Evolutionary conservation across 768 basidiomycete genomes (phyloP).

Genomic region (Boletus vermiculosoides): DNA sequence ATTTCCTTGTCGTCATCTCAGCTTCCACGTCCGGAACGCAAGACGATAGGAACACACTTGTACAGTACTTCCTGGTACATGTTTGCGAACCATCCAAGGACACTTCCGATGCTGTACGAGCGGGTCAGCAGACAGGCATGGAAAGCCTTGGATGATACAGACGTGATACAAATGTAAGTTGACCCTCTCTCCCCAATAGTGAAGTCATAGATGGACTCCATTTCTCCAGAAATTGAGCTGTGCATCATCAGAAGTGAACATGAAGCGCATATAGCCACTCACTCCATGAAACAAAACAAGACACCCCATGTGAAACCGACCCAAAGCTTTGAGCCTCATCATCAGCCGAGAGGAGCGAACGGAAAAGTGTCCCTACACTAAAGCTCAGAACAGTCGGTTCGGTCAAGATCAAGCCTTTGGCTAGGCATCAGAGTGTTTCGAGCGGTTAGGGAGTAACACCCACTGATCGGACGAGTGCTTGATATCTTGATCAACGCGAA

Average conservation of each 20-base stretch:
- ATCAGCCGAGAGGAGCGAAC: slow-evolving; percentile 4
- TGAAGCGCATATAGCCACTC: slow-evolving; percentile 7
- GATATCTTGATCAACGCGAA: slow-evolving; percentile 64
- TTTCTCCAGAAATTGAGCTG: slow-evolving; percentile 58
- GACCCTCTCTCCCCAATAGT: slow-evolving; percentile 57
- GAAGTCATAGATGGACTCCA: slow-evolving; percentile 58
- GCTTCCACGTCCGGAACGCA: neutral
- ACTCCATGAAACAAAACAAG: slow-evolving; percentile 66
- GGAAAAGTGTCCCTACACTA: slow-evolving; percentile 46
- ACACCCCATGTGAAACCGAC: slow-evolving; percentile 76
- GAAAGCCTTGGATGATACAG: slow-evolving; percentile 15
- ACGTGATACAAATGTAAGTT: slow-evolving; percentile 59
- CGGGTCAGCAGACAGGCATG: neutral
- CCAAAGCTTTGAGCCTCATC: slow-evolving; percentile 50
- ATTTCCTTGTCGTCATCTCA: slow-evolving; percentile 23
- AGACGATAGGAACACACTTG: slow-evolving; percentile 34
- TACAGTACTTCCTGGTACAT: slow-evolving; percentile 51
- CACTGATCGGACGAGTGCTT: slow-evolving; percentile 69
- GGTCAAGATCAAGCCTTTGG: slow-evolving; percentile 25
- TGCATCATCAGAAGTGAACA: neutral
- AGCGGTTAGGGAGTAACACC: slow-evolving; percentile 30
- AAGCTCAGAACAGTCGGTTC: slow-evolving; percentile 77
- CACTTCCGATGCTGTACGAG: slow-evolving; percentile 49
- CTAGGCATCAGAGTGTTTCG: neutral
- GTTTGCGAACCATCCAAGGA: slow-evolving; percentile 47